Conservation (phyloP, 2,329 filamentous ascomycete genomes). For the Myriangium duriaei region DNA sequence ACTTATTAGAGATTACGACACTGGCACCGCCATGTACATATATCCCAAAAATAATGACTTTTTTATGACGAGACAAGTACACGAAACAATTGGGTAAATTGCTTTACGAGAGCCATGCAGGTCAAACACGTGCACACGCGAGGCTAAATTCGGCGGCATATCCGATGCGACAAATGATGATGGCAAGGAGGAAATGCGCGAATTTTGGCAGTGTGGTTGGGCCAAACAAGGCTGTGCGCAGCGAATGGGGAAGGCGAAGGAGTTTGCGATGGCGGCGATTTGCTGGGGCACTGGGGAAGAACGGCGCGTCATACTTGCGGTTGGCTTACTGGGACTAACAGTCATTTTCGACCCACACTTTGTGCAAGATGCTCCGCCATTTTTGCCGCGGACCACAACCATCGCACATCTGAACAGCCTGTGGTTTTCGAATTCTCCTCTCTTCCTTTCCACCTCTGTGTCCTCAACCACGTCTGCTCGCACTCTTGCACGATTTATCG, state of each 20-base stretch:
- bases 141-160: too few relatives aligned
- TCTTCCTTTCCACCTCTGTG: not conserved
- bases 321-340: not conserved
- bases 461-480: not conserved
- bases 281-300: not conserved
- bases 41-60: too few relatives aligned
- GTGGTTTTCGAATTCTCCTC: not conserved
- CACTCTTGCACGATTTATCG: not conserved
- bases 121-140: too few relatives aligned
- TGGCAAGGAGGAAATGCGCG: not conserved
- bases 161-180: too few relatives aligned
- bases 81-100: too few relatives aligned
- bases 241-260: not conserved
- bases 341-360: not conserved
- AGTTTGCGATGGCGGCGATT: too few relatives aligned
- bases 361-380: not conserved
- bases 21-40: too few relatives aligned
- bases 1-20: too few relatives aligned
- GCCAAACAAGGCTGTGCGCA: not conserved
- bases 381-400: not conserved
- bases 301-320: not conserved
- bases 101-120: too few relatives aligned
- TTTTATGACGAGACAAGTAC: too few relatives aligned
- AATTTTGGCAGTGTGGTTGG: not conserved
- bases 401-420: not conserved